Evolutionary conservation across 495 filamentous ascomycete species (phyloP).

Genomic region (Penicillium angulare): DNA sequence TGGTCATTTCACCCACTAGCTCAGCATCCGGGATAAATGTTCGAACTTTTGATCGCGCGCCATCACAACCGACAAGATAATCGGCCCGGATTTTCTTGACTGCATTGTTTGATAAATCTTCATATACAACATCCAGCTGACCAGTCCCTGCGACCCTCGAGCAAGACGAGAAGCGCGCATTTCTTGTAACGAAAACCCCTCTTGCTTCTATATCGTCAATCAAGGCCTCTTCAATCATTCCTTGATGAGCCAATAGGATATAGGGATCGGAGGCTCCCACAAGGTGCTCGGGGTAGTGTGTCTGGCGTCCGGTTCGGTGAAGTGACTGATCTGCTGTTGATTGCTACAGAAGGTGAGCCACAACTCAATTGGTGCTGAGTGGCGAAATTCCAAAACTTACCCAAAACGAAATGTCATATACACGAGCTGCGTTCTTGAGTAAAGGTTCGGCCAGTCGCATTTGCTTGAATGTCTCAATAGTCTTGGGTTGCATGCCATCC

Average conservation of each 20-base stretch:
- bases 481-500: conserved; percentile 77
- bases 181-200: conserved; percentile 55
- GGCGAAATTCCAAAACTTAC: no score
- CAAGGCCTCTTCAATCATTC: conserved; percentile 68
- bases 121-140: conserved; percentile 23
- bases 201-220: conserved; percentile 60
- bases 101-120: conserved; percentile 16
- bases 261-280: conserved; percentile 71
- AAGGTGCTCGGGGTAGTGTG: conserved; percentile 65
- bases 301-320: conserved; percentile 64
- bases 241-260: conserved; percentile 71
- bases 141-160: conserved; percentile 28
- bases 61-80: conserved; percentile 36
- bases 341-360: conserved; percentile 36
- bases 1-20: conserved; percentile 59
- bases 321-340: conserved; percentile 54
- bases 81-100: conserved; percentile 16
- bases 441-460: conserved; percentile 64
- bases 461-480: conserved; percentile 71
- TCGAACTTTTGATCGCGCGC: conserved; percentile 30
- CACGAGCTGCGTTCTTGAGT: conserved; percentile 58
- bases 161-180: conserved; percentile 55
- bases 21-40: conserved; percentile 50
- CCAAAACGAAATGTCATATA: conserved; percentile 75
- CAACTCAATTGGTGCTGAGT: neutral